These are phyloP conservation scores for Kurtzmaniella quercitrusa DNA, from an alignment of 1,139 yeast species.

Conservation along the genomic window DNA sequence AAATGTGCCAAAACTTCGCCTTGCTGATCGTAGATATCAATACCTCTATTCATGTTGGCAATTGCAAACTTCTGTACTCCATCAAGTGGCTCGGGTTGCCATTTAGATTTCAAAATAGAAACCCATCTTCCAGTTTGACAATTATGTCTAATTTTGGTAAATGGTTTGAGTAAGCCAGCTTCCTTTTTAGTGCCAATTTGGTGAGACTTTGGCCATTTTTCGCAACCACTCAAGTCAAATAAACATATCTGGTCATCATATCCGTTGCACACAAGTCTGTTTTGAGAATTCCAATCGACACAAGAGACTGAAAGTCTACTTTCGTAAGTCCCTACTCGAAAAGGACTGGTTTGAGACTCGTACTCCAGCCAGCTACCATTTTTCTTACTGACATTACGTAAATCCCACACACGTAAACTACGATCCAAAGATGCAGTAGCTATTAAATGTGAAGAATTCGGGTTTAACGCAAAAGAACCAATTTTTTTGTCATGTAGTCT, in stretches of 20 bases:
- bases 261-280: slow-evolving; percentile 84
- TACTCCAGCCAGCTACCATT: slow-evolving; percentile 39
- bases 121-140: slow-evolving; percentile 98
- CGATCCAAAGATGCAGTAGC: slow-evolving; percentile 90
- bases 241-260: slow-evolving; percentile 80
- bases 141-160: slow-evolving; percentile 68
- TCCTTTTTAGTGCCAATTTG: slow-evolving; percentile 11
- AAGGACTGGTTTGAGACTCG: slow-evolving; percentile 41
- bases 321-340: slow-evolving; percentile 56
- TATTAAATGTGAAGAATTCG: slow-evolving; percentile 52
- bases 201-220: slow-evolving; percentile 5
- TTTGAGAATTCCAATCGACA: slow-evolving; percentile 78
- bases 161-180: slow-evolving; percentile 42
- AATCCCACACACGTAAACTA: slow-evolving; percentile 80
- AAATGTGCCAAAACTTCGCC: slow-evolving; percentile 80
- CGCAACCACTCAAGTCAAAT: slow-evolving; percentile 25
- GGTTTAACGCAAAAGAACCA: slow-evolving; percentile 82
- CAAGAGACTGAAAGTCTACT: slow-evolving; percentile 80
- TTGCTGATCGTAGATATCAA: slow-evolving; percentile 72
- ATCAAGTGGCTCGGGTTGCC: slow-evolving; percentile 72
- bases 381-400: slow-evolving; percentile 47
- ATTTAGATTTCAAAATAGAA: slow-evolving; percentile 78
- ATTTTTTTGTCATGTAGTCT: slow-evolving; percentile 85
- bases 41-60: slow-evolving; percentile 86
- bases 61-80: slow-evolving; percentile 80